Conservation (phyloP, 495 filamentous ascomycete genomes). For the Monascus purpureus region DNA sequence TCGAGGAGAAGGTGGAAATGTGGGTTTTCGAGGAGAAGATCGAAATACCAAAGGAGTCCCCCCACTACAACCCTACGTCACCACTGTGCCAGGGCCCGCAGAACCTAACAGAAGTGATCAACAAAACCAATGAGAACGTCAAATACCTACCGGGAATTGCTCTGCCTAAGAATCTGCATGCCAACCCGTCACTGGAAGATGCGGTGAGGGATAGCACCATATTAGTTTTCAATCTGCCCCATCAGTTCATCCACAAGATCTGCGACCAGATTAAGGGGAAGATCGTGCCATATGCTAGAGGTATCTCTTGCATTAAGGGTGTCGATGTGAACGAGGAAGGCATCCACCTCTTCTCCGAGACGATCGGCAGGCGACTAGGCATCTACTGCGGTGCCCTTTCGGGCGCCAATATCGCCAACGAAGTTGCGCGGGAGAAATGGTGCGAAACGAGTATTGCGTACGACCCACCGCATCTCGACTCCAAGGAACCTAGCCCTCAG, state of each 20-base stretch:
- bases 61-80: conserved; percentile 42
- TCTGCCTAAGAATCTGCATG: conserved; percentile 76
- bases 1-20: conserved; percentile 87
- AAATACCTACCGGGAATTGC: conserved; percentile 84
- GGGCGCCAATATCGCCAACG: conserved; percentile 91
- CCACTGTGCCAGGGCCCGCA: conserved; percentile 47
- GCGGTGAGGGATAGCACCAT: conserved; percentile 73
- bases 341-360: conserved; percentile 83
- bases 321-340: conserved; percentile 77
- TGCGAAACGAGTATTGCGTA: conserved; percentile 96
- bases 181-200: conserved; percentile 74
- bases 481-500: conserved; percentile 52
- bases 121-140: conserved; percentile 85
- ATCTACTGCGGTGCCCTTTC: conserved; percentile 97
- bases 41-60: conserved; percentile 48
- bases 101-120: conserved; percentile 86
- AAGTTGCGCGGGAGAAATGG: conserved; percentile 90
- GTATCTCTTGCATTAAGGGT: conserved; percentile 96
- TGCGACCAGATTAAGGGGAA: conserved; percentile 77
- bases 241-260: conserved; percentile 88
- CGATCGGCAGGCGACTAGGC: conserved; percentile 72
- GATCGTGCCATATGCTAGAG: conserved; percentile 81
- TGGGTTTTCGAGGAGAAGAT: conserved; percentile 91
- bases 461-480: conserved; percentile 77
- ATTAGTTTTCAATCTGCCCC: conserved; percentile 92